phyloP scores from a whole-genome alignment of 306 rosid species.

The Rosa multiflora region DNA sequence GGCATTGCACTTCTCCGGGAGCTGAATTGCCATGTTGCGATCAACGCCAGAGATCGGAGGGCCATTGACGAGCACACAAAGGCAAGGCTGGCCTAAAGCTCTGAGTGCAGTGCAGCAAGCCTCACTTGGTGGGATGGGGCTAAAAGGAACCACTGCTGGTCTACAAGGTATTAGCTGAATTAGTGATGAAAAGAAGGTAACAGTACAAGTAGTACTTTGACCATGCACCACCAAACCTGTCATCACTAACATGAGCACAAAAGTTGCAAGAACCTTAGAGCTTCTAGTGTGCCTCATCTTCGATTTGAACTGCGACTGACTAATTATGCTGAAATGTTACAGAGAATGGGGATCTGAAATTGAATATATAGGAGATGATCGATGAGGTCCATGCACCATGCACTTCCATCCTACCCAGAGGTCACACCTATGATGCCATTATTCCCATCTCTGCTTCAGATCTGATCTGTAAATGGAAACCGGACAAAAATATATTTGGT shows the following conservation, averaged over 20 bases:
- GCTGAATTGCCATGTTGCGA: conserved; percentile 73
- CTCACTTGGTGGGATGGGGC: conserved; percentile 66
- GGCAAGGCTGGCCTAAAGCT: conserved; percentile 72
- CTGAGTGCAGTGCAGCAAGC: conserved; percentile 74
- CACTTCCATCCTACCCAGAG: conserved; percentile 43
- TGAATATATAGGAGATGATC: conserved; percentile 32
- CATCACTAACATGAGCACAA: conserved; percentile 33
- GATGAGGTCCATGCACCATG: conserved; percentile 26
- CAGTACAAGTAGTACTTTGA: conserved; percentile 44
- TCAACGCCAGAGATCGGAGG: conserved; percentile 85
- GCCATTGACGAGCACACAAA: conserved; percentile 72
- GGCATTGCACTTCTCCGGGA: conserved; percentile 67
- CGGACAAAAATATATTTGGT: conserved; percentile 15
- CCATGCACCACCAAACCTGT: conserved; percentile 38
- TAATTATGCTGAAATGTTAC: background rate
- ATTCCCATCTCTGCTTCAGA: conserved; percentile 7
- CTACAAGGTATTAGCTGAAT: conserved; percentile 90
- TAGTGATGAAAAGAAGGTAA: conserved; percentile 73
- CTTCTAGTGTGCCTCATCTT: conserved; percentile 39
- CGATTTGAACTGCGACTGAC: background rate
- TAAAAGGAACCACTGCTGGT: conserved; percentile 70
- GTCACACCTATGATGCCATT: conserved; percentile 44
- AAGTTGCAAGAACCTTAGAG: conserved; percentile 20
- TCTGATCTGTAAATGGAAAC: background rate
- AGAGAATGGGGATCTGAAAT: background rate